Percentiles rank a stretch among this genome's conserved stretches.
Conservation (phyloP, 306 rosid species). For the Prosopis cineraria region DNA sequence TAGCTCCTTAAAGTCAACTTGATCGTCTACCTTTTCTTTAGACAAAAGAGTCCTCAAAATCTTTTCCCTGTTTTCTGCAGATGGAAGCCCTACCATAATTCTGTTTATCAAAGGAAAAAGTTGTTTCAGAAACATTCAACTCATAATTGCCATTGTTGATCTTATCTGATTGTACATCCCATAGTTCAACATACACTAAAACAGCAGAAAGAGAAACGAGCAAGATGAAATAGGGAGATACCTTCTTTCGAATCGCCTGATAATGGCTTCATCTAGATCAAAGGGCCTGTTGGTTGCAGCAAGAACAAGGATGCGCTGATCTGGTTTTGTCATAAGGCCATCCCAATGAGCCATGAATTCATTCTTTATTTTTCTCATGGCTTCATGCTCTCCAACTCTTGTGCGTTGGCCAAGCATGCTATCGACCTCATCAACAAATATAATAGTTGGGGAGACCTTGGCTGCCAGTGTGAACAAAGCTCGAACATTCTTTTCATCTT, state of each 20-base stretch:
- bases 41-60: slow-evolving; percentile 72
- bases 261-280: slow-evolving; percentile 97
- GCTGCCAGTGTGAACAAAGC: slow-evolving; percentile 91
- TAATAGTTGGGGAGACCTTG: slow-evolving; percentile 94
- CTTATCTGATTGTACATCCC: slow-evolving; percentile 5
- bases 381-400: slow-evolving; percentile 97
- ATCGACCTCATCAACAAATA: slow-evolving; percentile 97
- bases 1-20: slow-evolving; percentile 70
- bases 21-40: slow-evolving; percentile 69
- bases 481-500: slow-evolving; percentile 95
- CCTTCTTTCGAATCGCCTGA: slow-evolving; percentile 96
- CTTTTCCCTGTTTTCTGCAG: slow-evolving; percentile 85
- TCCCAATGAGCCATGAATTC: slow-evolving; percentile 98
- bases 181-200: neutral
- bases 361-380: slow-evolving; percentile 96
- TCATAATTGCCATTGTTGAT: neutral
- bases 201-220: slow-evolving; percentile 2
- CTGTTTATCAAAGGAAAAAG: slow-evolving; percentile 42
- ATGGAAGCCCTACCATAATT: slow-evolving; percentile 90
- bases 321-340: slow-evolving; percentile 78
- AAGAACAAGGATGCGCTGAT: slow-evolving; percentile 89
- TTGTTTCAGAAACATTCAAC: neutral
- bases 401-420: slow-evolving; percentile 98
- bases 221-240: slow-evolving; percentile 22
- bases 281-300: slow-evolving; percentile 97